phyloP scores from a whole-genome alignment of 2,329 filamentous ascomycete genomes.

The Scleromitrula shiraiana region DNA sequence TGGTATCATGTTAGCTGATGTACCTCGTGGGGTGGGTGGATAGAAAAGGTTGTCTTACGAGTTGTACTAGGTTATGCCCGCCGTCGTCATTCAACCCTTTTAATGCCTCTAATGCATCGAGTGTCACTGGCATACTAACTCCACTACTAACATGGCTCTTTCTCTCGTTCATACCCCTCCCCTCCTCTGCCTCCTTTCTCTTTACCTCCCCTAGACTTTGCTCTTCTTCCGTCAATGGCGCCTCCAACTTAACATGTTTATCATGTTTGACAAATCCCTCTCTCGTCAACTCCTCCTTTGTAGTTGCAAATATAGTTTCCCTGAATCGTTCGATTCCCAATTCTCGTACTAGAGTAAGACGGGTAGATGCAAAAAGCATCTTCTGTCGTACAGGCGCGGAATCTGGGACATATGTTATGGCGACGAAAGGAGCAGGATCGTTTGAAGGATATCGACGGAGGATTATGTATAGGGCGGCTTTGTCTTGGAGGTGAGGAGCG shows the following conservation, averaged over 20 bases:
- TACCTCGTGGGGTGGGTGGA: background rate
- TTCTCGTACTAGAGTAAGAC: slow-evolving; percentile 67
- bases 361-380: slow-evolving; percentile 76
- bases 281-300: slow-evolving; percentile 58
- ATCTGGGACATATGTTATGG: slow-evolving; percentile 73
- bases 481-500: slow-evolving; percentile 53
- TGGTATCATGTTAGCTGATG: slow-evolving; percentile 26
- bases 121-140: slow-evolving; percentile 44
- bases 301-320: slow-evolving; percentile 67
- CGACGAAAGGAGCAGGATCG: slow-evolving; percentile 44
- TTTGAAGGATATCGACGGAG: slow-evolving; percentile 58
- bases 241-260: slow-evolving; percentile 53
- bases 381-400: slow-evolving; percentile 73
- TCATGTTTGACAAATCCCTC: slow-evolving; percentile 67
- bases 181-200: slow-evolving; percentile 66
- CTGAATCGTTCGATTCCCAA: slow-evolving; percentile 72
- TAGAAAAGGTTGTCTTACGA: slow-evolving; percentile 41
- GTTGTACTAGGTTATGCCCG: slow-evolving; percentile 49
- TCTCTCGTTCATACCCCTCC: slow-evolving; percentile 54
- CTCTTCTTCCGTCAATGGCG: slow-evolving; percentile 75
- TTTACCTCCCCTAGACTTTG: slow-evolving; percentile 62
- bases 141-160: slow-evolving; percentile 39
- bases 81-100: slow-evolving; percentile 45
- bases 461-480: slow-evolving; percentile 65
- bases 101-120: slow-evolving; percentile 58